phyloP scores from a whole-genome alignment of 2,329 filamentous ascomycete genomes.

The Colletotrichum lupini region DNA sequence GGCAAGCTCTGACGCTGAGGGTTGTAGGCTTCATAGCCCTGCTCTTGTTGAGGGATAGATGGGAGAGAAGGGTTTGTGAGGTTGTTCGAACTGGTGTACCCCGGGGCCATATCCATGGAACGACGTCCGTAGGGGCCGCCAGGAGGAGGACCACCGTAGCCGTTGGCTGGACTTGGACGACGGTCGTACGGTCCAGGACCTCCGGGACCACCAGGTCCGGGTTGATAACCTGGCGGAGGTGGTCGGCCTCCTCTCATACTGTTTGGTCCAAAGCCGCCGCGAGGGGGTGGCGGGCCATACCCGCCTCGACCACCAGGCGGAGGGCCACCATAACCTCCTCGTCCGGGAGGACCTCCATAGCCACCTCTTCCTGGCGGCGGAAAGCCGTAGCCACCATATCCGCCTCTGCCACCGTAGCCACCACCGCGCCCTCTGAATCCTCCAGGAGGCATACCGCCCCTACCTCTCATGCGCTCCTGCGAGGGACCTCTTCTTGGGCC shows the following conservation, averaged over 20 bases:
- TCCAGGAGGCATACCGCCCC: slow-evolving; percentile 55
- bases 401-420: slow-evolving; percentile 54
- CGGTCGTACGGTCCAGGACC: slow-evolving; percentile 48
- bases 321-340: slow-evolving; percentile 44
- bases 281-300: slow-evolving; percentile 55
- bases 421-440: slow-evolving; percentile 58
- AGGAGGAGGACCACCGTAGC: slow-evolving; percentile 42
- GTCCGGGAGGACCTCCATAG: slow-evolving; percentile 52
- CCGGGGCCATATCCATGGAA: slow-evolving; percentile 50
- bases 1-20: slow-evolving; percentile 59
- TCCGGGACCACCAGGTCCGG: slow-evolving; percentile 38
- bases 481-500: slow-evolving; percentile 59
- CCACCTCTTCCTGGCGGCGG: slow-evolving; percentile 53
- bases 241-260: slow-evolving; percentile 51
- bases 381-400: slow-evolving; percentile 45
- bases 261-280: slow-evolving; percentile 47
- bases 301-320: slow-evolving; percentile 53
- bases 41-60: slow-evolving; percentile 48
- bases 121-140: slow-evolving; percentile 48
- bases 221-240: slow-evolving; percentile 57
- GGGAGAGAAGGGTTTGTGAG: slow-evolving; percentile 49
- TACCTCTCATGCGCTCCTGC: slow-evolving; percentile 62
- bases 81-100: slow-evolving; percentile 46
- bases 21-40: slow-evolving; percentile 56
- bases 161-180: slow-evolving; percentile 49